Conservation (phyloP, 495 filamentous ascomycete species). For the Neurospora sp. region DNA sequence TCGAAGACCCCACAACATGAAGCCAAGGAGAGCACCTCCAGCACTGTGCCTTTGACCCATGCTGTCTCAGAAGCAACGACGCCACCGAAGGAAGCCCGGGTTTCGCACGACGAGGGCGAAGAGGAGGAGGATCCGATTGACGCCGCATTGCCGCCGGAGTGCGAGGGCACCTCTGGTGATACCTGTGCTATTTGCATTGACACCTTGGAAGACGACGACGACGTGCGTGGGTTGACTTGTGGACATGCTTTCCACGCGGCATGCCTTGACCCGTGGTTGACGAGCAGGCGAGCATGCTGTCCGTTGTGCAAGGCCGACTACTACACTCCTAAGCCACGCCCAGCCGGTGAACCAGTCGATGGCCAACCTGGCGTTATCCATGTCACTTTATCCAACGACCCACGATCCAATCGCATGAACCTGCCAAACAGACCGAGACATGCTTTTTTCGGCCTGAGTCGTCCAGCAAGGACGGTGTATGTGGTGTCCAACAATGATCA, state of each 20-base stretch:
- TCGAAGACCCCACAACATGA: slow-evolving; percentile 13
- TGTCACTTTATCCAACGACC: slow-evolving; percentile 12
- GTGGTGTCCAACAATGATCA: not conserved
- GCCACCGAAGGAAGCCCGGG: slow-evolving; percentile 18
- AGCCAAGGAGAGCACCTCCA: slow-evolving; percentile 26
- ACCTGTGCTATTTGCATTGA: slow-evolving; percentile 96
- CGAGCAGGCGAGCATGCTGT: slow-evolving; percentile 84
- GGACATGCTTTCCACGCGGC: slow-evolving; percentile 93
- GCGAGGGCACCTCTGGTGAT: slow-evolving; percentile 81
- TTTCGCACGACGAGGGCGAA: slow-evolving; percentile 47
- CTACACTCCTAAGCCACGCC: slow-evolving; percentile 77
- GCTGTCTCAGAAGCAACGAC: slow-evolving; percentile 11
- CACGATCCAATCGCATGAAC: slow-evolving; percentile 31
- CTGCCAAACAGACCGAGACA: slow-evolving; percentile 22
- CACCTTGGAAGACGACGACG: slow-evolving; percentile 85
- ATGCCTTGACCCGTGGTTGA: slow-evolving; percentile 95
- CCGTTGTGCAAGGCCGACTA: slow-evolving; percentile 97
- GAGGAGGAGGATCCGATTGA: slow-evolving; percentile 84
- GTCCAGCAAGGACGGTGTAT: slow-evolving; percentile 6
- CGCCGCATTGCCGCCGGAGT: slow-evolving; percentile 68
- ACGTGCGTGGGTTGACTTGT: slow-evolving; percentile 86
- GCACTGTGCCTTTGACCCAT: slow-evolving; percentile 8
- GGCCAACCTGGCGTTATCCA: slow-evolving; percentile 15
- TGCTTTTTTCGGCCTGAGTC: slow-evolving; percentile 19
- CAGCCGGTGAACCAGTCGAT: slow-evolving; percentile 25